phyloP scores from a whole-genome alignment of 1,139 yeast genomes.

The Torulaspora pretoriensis region DNA sequence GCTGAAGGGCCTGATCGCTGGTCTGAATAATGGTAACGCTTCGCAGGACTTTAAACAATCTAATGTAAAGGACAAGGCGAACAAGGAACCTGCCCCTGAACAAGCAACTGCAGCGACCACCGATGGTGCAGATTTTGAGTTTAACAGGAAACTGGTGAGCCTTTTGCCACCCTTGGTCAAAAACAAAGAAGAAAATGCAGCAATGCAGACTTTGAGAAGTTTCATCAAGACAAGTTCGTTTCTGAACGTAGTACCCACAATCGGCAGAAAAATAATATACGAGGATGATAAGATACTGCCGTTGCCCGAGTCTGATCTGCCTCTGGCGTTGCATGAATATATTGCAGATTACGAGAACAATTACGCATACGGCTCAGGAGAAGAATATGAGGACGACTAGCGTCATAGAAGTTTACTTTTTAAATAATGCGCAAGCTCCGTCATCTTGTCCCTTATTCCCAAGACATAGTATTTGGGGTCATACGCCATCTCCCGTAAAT shows the following conservation, averaged over 20 bases:
- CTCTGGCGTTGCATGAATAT: slow-evolving; percentile 20
- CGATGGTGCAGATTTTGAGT: slow-evolving; percentile 12
- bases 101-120: neutral
- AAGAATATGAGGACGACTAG: slow-evolving; percentile 7
- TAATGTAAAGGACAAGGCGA: neutral
- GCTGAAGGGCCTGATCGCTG: slow-evolving; percentile 27
- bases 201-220: slow-evolving; percentile 26
- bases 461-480: slow-evolving; percentile 25
- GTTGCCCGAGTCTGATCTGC: slow-evolving; percentile 20
- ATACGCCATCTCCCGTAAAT: slow-evolving; percentile 14
- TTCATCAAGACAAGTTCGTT: slow-evolving; percentile 28
- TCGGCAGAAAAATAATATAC: slow-evolving; percentile 27
- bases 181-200: slow-evolving; percentile 22
- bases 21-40: slow-evolving; percentile 6
- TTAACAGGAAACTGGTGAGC: slow-evolving; percentile 22
- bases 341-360: slow-evolving; percentile 21
- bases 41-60: slow-evolving; percentile 1
- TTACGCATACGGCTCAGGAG: slow-evolving; percentile 13
- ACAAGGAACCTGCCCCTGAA: slow-evolving; percentile 2
- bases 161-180: slow-evolving; percentile 24
- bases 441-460: slow-evolving; percentile 26
- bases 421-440: slow-evolving; percentile 14
- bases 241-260: slow-evolving; percentile 19
- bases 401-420: neutral
- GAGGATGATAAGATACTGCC: slow-evolving; percentile 27